phyloP scores from a whole-genome alignment of 1,284 basidiomycete species.

The Bjerkandera adusta region DNA sequence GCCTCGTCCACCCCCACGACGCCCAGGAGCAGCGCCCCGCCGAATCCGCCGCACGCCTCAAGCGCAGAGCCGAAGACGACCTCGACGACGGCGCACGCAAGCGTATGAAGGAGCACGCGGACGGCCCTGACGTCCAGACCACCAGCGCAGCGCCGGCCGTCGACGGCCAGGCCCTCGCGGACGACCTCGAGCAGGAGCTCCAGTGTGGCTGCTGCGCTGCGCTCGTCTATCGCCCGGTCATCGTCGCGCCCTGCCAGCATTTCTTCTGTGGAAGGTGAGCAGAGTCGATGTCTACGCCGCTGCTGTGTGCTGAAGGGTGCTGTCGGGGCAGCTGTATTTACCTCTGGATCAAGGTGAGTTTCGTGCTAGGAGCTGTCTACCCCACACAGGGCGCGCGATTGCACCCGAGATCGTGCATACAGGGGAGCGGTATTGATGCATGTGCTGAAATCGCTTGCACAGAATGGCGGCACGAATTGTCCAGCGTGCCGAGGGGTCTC shows the following conservation, averaged over 20 bases:
- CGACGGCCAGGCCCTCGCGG: slow-evolving; percentile 41
- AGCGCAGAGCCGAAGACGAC: slow-evolving; percentile 56
- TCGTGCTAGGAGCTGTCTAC: background rate
- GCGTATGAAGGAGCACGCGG: slow-evolving; percentile 47
- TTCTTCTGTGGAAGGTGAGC: slow-evolving; percentile 81
- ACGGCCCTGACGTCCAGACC: slow-evolving; percentile 11
- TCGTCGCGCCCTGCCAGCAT: slow-evolving; percentile 78
- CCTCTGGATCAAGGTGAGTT: slow-evolving; percentile 75
- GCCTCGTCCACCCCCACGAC: slow-evolving; percentile 9
- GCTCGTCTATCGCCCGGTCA: slow-evolving; percentile 71
- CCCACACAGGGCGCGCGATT: background rate
- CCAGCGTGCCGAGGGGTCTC: slow-evolving; percentile 70
- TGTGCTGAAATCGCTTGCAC: background rate
- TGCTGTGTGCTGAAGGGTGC: background rate
- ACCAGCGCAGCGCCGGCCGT: slow-evolving; percentile 15
- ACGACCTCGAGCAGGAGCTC: slow-evolving; percentile 67
- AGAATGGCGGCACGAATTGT: slow-evolving; percentile 81
- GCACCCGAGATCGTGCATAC: too few species aligned
- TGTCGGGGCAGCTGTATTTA: slow-evolving; percentile 57
- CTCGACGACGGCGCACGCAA: slow-evolving; percentile 50
- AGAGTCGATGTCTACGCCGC: background rate
- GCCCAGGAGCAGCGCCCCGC: slow-evolving; percentile 65
- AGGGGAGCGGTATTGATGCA: too few species aligned
- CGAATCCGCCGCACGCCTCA: too few species aligned
- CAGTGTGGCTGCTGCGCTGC: slow-evolving; percentile 82